These are phyloP conservation scores for Asterionellopsis glacialis DNA, from an alignment of 108 stramenopile species.

Conservation along the genomic window DNA sequence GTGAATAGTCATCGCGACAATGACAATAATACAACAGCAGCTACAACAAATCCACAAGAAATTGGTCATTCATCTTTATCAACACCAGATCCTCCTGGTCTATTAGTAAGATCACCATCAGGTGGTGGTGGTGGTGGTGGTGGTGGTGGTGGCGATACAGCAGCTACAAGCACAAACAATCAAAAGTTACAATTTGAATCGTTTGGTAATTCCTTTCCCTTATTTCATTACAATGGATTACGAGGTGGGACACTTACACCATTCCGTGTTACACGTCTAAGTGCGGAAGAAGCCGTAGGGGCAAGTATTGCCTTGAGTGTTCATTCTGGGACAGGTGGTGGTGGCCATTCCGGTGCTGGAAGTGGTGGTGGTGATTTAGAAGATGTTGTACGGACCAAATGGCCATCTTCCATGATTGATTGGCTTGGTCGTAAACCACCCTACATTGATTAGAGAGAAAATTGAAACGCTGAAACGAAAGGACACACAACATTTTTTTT, in stretches of 20 bases:
- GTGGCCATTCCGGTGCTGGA: background rate
- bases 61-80: background rate
- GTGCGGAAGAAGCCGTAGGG: conserved; percentile 72
- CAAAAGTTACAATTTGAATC: conserved; percentile 25
- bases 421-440: conserved; percentile 55
- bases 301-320: conserved; percentile 50
- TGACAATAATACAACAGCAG: background rate
- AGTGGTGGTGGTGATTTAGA: conserved; percentile 41
- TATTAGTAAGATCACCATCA: background rate
- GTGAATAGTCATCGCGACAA: too few species aligned
- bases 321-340: background rate
- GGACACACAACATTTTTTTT: background rate
- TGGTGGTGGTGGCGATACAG: conserved; percentile 10
- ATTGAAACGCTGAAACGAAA: background rate
- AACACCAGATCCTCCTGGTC: conserved; percentile 4
- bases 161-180: background rate
- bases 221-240: conserved; percentile 80
- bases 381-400: conserved; percentile 61
- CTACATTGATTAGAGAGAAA: conserved; percentile 35
- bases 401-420: conserved; percentile 62
- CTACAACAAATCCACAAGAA: background rate
- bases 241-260: conserved; percentile 58
- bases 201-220: conserved; percentile 41
- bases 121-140: background rate
- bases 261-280: conserved; percentile 58